Conservation (phyloP, 2,329 filamentous ascomycete species). For the Alternaria alternata region DNA sequence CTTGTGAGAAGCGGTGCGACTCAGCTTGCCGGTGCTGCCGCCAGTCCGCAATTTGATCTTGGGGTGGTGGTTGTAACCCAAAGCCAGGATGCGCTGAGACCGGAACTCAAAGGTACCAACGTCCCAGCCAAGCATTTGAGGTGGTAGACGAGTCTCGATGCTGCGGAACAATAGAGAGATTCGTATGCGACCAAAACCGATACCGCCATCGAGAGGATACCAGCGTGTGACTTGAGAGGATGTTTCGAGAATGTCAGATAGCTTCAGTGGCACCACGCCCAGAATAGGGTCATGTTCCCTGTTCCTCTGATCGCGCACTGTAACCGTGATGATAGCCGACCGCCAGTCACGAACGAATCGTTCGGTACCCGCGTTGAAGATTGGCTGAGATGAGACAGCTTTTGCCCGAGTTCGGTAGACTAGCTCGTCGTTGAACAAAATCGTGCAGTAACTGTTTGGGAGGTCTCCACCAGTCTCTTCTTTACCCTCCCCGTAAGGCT, state of each 20-base stretch:
- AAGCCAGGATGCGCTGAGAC: slow-evolving; percentile 72
- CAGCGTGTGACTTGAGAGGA: slow-evolving; percentile 87
- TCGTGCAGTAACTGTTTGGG: slow-evolving; percentile 93
- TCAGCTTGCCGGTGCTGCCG: slow-evolving; percentile 77
- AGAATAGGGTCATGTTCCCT: slow-evolving; percentile 94
- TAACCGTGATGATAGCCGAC: slow-evolving; percentile 83
- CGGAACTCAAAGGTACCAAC: slow-evolving; percentile 93
- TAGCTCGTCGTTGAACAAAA: slow-evolving; percentile 86
- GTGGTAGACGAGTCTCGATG: slow-evolving; percentile 85
- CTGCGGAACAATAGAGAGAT: slow-evolving; percentile 91
- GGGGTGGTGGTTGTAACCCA: slow-evolving; percentile 66
- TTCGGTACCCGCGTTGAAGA: slow-evolving; percentile 96
- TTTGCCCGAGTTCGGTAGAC: slow-evolving; percentile 95
- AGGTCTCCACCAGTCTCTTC: slow-evolving; percentile 82
- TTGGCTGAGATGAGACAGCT: slow-evolving; percentile 91
- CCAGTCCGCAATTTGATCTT: slow-evolving; percentile 84
- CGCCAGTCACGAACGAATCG: slow-evolving; percentile 94
- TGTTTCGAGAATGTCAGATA: slow-evolving; percentile 87
- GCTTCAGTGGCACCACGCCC: slow-evolving; percentile 86
- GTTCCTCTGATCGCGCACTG: slow-evolving; percentile 87
- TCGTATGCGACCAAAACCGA: slow-evolving; percentile 86
- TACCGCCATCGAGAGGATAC: slow-evolving; percentile 96
- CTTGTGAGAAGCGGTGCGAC: slow-evolving; percentile 68
- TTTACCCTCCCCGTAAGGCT: slow-evolving; percentile 81
- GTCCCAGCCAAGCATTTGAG: slow-evolving; percentile 87